A percentile compares a stretch with the other conserved stretches of the same genome.
Evolutionary conservation across 2,329 filamentous ascomycete species (phyloP).

Genomic region (Calonectria pauciramosa): DNA sequence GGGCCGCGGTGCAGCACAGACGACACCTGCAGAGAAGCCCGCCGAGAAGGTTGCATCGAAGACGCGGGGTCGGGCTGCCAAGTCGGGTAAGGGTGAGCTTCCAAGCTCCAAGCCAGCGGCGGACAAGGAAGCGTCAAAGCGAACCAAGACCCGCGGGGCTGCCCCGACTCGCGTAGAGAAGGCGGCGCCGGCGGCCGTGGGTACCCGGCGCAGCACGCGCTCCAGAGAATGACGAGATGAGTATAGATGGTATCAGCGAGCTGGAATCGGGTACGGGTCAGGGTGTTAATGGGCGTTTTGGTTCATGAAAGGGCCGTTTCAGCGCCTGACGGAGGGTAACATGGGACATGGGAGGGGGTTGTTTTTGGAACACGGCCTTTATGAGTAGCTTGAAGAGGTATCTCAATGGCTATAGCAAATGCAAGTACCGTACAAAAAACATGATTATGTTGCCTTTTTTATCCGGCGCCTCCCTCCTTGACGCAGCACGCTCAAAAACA

Average conservation of each 20-base stretch:
- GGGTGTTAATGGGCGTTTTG: background rate
- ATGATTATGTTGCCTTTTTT: background rate
- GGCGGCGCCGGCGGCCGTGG: conserved; percentile 34
- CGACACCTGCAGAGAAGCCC: conserved; percentile 4
- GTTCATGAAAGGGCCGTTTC: background rate
- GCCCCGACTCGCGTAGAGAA: conserved; percentile 37
- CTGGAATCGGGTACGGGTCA: no score
- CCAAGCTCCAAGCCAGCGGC: conserved; percentile 28
- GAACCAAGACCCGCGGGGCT: conserved; percentile 25
- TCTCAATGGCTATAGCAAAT: background rate
- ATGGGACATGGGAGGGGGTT: background rate
- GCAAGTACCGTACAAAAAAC: background rate
- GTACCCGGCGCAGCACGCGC: conserved; percentile 35
- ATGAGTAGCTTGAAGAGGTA: background rate
- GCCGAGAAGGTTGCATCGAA: conserved; percentile 30
- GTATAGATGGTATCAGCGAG: background rate
- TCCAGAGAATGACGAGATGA: background rate
- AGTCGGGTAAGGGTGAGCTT: conserved; percentile 44
- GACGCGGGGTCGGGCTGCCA: conserved; percentile 34
- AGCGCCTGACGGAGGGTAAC: background rate
- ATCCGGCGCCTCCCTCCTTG: background rate
- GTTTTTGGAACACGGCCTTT: background rate
- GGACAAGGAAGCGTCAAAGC: conserved; percentile 26
- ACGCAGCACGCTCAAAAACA: background rate
- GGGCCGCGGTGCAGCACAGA: conserved; percentile 22